Evolutionary conservation across 2,329 filamentous ascomycete species (phyloP).

Genomic region (Acarospora socialis): DNA sequence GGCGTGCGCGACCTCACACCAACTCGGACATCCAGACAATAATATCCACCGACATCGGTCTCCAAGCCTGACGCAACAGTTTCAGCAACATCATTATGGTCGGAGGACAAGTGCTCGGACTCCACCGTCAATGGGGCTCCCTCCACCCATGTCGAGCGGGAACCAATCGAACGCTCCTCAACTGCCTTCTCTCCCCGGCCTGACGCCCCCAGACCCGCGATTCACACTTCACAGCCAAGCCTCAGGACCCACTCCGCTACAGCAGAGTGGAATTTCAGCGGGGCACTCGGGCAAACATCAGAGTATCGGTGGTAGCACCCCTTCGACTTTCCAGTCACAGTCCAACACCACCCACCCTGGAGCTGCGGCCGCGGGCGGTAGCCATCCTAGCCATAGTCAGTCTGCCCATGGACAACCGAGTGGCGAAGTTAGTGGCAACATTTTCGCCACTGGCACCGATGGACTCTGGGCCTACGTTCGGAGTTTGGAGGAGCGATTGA

Average conservation of each 20-base stretch:
- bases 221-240: slow-evolving; percentile 28
- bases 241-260: slow-evolving; percentile 21
- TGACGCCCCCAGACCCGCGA: slow-evolving; percentile 29
- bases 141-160: slow-evolving; percentile 23
- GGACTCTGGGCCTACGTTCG: slow-evolving; percentile 31
- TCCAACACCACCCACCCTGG: slow-evolving; percentile 13
- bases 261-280: slow-evolving; percentile 21
- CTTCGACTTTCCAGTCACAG: slow-evolving; percentile 10
- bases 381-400: slow-evolving; percentile 19
- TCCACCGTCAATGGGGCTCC: slow-evolving; percentile 20
- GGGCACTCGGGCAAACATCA: slow-evolving; percentile 22
- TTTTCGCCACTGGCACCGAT: slow-evolving; percentile 20
- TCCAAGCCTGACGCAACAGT: slow-evolving; percentile 28
- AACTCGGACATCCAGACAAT: slow-evolving; percentile 24
- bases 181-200: slow-evolving; percentile 28
- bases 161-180: slow-evolving; percentile 22
- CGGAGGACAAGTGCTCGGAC: slow-evolving; percentile 13
- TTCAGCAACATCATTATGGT: slow-evolving; percentile 23
- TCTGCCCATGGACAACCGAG: slow-evolving; percentile 17
- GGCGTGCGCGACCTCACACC: slow-evolving; percentile 26
- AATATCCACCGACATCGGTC: slow-evolving; percentile 28
- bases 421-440: slow-evolving; percentile 13
- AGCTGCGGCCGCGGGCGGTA: no score
- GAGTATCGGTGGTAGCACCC: slow-evolving; percentile 18
- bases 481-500: slow-evolving; percentile 28